Evolutionary conservation across 768 basidiomycete genomes (phyloP), one percentile per base, ranked within the genome.

Genomic region (Trametes gibbosa): DNA sequence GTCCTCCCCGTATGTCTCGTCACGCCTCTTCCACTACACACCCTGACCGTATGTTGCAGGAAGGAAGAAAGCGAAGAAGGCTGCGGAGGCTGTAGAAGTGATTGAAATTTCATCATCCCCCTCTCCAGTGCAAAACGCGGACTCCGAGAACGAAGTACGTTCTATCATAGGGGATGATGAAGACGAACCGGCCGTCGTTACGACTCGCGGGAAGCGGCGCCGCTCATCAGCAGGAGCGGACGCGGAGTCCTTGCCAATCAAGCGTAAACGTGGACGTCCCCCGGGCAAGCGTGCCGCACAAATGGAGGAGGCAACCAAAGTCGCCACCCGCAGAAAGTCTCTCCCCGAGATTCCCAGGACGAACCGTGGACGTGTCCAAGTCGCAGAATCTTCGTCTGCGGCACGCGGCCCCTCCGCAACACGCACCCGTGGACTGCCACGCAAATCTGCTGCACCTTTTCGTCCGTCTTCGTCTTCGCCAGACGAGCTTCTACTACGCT

Each of bases 1-100:
- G 87, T 0, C 86, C 86, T 46, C 86, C 86, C 50, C 78, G 86
- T 87, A 74, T 59, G 61, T 50, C 16, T 21, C 8, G 58, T 50
- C 16, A 4, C 8, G n/a, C 32, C 7, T 10, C 4, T 35, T 1
- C n/a, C 34, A 5, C 34, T 2, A 17, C 16, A 23, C 23, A 9
- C 17, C 27, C 9, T 19, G 19, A 13, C 35, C 17, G 21, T 47
- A 21, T 13, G 9, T 23, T 24, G 7, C 19, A 62, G 49, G 58
- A 14, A 56, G 39, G 50, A 63, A 61, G 57, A 46, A 60, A 35
- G 41, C 24, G 12, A 64, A 54, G 46, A 59, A 61, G 23, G 32
- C 41, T 9, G 34, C 47, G 23, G 40, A n/a, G 9, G 7, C 47
- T 16, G 34, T 47, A 29, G 40, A n/a, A 3, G 46, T 53, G 5